A percentile compares a stretch with the other conserved stretches of the same genome.
Evolutionary conservation across 2,329 filamentous ascomycete species (phyloP).

Genomic region (Chaetomiaceae sp.): DNA sequence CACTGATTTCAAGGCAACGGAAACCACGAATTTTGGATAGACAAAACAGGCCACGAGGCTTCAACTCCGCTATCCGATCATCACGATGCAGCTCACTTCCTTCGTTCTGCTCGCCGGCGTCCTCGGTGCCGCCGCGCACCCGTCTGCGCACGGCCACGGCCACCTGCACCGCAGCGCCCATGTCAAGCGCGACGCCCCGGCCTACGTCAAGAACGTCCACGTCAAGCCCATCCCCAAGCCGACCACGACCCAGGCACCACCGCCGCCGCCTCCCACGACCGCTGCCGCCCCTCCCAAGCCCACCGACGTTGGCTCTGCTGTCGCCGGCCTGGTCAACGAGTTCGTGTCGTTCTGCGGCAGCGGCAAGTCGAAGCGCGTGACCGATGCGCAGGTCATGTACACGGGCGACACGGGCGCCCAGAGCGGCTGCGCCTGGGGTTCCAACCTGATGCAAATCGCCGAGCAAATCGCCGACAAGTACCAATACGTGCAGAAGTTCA

Average conservation of each 20-base stretch:
- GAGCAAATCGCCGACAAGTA: constrained; percentile 34
- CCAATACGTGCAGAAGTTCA: constrained; percentile 39
- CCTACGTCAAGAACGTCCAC: constrained; percentile 26
- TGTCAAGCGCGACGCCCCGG: constrained; percentile 23
- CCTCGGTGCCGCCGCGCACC: constrained; percentile 30
- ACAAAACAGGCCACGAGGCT: not conserved
- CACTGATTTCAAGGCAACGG: no score
- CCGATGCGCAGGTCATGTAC: constrained; percentile 40
- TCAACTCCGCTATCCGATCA: not conserved
- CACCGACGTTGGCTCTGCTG: constrained; percentile 9
- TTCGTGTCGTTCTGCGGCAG: constrained; percentile 31
- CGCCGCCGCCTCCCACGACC: constrained; percentile 10
- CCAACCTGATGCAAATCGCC: constrained; percentile 46
- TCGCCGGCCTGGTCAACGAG: constrained; percentile 8
- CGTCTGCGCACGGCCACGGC: constrained; percentile 33
- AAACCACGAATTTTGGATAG: not conserved
- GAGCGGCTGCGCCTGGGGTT: constrained; percentile 35
- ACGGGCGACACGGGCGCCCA: constrained; percentile 40
- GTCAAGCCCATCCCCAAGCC: constrained; percentile 17
- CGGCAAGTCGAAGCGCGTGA: constrained; percentile 40
- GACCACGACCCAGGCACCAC: constrained; percentile 14
- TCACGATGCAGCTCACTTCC: constrained; percentile 24
- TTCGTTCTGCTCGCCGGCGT: constrained; percentile 29
- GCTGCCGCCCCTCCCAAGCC: constrained; percentile 5
- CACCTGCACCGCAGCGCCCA: constrained; percentile 30